Conservation (phyloP, 169 alveolate genomes). For the Amoebophrya sp. region DNA sequence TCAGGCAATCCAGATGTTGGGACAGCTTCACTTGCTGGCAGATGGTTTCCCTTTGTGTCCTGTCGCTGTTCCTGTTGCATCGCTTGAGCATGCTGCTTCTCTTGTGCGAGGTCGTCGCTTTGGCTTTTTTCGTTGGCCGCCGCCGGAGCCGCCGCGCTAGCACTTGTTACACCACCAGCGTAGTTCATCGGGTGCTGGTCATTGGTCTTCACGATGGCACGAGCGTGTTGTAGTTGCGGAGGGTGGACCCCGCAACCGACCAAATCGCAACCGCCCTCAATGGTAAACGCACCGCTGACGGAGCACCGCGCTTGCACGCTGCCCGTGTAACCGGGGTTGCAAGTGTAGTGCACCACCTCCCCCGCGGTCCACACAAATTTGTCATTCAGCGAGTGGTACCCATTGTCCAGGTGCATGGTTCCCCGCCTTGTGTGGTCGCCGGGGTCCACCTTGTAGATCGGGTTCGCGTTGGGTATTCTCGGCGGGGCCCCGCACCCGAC, state of each 20-base stretch:
- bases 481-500: slow-evolving; percentile 21
- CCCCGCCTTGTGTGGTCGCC: not conserved
- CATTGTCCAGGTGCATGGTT: not conserved
- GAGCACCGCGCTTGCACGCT: not conserved
- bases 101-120: no score
- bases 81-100: no score
- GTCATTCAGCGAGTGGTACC: not conserved
- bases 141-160: no score
- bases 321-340: not conserved
- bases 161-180: no score
- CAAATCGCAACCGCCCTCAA: not conserved
- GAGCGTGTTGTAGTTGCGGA: not conserved
- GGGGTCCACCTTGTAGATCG: slow-evolving; percentile 15
- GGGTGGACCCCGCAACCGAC: slow-evolving; percentile 17
- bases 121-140: no score
- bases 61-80: no score
- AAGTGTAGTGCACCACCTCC: not conserved
- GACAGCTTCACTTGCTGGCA: no score
- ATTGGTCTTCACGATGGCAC: no score
- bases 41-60: no score
- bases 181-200: no score
- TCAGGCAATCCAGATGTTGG: no score
- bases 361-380: slow-evolving; percentile 4
- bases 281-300: not conserved
- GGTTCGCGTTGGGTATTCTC: not conserved